A percentile compares a stretch with the other conserved stretches of the same genome.
Evolutionary conservation across 1,284 basidiomycete genomes (phyloP).

Genomic region (Boletus semigastroideus): DNA sequence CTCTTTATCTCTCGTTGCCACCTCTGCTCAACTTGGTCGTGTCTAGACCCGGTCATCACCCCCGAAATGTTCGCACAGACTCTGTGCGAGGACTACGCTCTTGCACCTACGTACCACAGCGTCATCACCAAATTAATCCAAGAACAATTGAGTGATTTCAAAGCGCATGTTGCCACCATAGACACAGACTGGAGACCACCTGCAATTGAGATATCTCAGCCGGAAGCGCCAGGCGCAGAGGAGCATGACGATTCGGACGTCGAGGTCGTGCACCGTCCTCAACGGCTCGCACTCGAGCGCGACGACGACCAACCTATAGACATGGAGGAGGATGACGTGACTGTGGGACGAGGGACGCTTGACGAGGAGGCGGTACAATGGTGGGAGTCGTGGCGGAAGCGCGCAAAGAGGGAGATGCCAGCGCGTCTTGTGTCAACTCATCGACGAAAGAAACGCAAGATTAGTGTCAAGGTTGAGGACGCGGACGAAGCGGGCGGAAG

Average conservation of each 20-base stretch:
- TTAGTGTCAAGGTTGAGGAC: conserved; percentile 33
- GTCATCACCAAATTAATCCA: conserved; percentile 84
- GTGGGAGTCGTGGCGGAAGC: conserved; percentile 73
- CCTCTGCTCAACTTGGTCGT: conserved; percentile 1
- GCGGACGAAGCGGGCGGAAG: conserved; percentile 33
- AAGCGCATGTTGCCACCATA: conserved; percentile 55
- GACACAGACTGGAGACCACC: conserved; percentile 38
- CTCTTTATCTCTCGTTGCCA: background rate
- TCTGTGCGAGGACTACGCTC: conserved; percentile 88
- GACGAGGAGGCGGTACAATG: conserved; percentile 54
- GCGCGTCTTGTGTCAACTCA: conserved; percentile 22
- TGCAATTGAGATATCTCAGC: conserved; percentile 21
- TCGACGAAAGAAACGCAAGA: conserved; percentile 33
- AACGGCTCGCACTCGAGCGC: conserved; percentile 1
- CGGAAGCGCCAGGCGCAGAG: conserved; percentile 29
- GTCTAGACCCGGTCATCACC: conserved; percentile 81
- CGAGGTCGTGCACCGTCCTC: conserved; percentile 30
- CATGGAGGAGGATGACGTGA: conserved; percentile 28
- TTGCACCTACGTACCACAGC: conserved; percentile 70
- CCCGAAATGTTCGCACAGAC: conserved; percentile 90
- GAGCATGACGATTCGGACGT: conserved; percentile 39
- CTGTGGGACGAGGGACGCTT: conserved; percentile 45
- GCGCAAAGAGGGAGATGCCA: conserved; percentile 27
- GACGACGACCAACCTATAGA: conserved; percentile 9
- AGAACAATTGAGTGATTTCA: conserved; percentile 84